These are phyloP conservation scores for Penicillium odoratum DNA, from an alignment of 495 filamentous ascomycete species.

Conservation along the genomic window DNA sequence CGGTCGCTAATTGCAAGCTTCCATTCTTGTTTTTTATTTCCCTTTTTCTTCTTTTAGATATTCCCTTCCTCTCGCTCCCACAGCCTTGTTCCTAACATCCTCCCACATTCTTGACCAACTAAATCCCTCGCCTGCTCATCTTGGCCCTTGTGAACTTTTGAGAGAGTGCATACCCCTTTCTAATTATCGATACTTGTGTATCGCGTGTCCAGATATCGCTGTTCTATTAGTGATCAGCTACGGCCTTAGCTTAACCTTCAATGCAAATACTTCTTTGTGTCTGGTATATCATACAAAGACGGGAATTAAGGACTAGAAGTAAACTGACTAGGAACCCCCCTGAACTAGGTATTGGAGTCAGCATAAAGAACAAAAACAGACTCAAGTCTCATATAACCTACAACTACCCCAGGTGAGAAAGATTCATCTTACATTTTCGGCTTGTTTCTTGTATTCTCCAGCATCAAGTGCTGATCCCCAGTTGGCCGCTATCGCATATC, in stretches of 20 bases:
- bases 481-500: conserved; percentile 22
- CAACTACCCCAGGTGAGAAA: not conserved
- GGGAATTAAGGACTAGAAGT: not conserved
- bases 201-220: conserved; percentile 34
- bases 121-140: conserved; percentile 13
- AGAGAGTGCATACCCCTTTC: conserved; percentile 28
- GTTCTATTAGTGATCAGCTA: conserved; percentile 29
- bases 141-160: conserved; percentile 11
- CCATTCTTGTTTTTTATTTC: not conserved
- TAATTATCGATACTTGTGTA: conserved; percentile 34
- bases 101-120: conserved; percentile 19
- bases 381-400: not conserved
- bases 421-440: not conserved
- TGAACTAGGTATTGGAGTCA: not conserved
- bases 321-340: not conserved
- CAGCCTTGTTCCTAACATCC: conserved; percentile 16
- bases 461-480: not conserved
- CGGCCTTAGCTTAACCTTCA: conserved; percentile 28
- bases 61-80: conserved; percentile 17
- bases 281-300: not conserved
- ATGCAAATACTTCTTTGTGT: conserved; percentile 30
- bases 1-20: conserved; percentile 51
- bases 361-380: not conserved
- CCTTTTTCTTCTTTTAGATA: conserved; percentile 12
- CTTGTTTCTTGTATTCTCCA: too few species aligned